phyloP scores from a whole-genome alignment of 768 basidiomycete species.

The Porpolomopsis calyptriformis region DNA sequence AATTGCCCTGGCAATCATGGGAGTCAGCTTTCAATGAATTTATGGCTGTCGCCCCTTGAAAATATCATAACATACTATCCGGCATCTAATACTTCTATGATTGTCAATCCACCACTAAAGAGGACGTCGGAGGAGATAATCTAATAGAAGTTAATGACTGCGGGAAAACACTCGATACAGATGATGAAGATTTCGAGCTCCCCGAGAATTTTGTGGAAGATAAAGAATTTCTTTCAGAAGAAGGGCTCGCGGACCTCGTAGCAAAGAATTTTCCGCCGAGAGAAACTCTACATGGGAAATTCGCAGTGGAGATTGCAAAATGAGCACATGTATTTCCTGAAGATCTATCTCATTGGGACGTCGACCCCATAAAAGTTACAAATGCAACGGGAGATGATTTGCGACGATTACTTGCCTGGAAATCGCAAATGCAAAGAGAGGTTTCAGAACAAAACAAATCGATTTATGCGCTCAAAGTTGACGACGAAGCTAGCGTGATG shows the following conservation, averaged over 20 bases:
- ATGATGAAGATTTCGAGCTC: neutral
- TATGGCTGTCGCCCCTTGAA: neutral
- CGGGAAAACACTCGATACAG: neutral
- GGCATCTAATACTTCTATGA: conserved; percentile 10
- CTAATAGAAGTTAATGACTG: neutral
- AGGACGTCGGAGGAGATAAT: neutral
- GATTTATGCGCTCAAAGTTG: neutral
- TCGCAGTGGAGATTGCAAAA: conserved; percentile 12
- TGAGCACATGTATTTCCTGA: conserved; percentile 12
- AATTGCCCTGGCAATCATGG: neutral
- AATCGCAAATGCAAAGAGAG: neutral
- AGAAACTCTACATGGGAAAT: conserved; percentile 6
- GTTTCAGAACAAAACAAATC: neutral
- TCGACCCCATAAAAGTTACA: neutral
- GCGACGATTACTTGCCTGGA: neutral
- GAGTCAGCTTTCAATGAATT: conserved; percentile 5
- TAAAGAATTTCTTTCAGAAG: neutral
- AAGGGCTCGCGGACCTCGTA: neutral
- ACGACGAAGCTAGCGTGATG: neutral
- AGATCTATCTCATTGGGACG: conserved; percentile 16
- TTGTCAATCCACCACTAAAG: conserved; percentile 2
- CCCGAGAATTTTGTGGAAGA: neutral
- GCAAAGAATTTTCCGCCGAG: neutral
- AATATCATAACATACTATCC: conserved; percentile 1
- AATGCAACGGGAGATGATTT: conserved; percentile 1